These are phyloP conservation scores for Mucuna pruriens DNA, from an alignment of 306 rosid species.

Conservation along the genomic window DNA sequence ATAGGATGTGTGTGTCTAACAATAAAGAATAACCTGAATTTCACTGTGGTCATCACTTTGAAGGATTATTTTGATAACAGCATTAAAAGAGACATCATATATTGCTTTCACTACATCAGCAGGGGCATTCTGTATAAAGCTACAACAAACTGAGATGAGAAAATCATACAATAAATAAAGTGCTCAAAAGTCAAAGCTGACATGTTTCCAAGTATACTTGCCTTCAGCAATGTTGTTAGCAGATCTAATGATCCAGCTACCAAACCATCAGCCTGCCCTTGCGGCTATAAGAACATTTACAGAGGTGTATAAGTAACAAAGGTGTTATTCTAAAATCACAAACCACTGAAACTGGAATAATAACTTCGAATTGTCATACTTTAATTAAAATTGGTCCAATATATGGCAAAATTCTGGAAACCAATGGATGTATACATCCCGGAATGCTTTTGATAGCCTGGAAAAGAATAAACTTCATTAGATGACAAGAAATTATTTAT, in stretches of 20 bases:
- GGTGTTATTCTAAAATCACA: conserved; percentile 9
- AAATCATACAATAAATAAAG: conserved; percentile 30
- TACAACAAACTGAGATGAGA: conserved; percentile 49
- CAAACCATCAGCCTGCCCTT: conserved; percentile 85
- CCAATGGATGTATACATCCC: conserved; percentile 80
- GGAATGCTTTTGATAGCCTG: conserved; percentile 86
- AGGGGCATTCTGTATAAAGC: conserved; percentile 82
- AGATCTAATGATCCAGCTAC: conserved; percentile 93
- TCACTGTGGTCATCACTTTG: conserved; percentile 91
- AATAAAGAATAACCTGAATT: conserved; percentile 73
- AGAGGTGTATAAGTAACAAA: conserved; percentile 44
- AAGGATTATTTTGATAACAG: conserved; percentile 66
- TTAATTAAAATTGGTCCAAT: conserved; percentile 73
- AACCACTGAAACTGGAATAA: conserved; percentile 3
- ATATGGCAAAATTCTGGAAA: conserved; percentile 77
- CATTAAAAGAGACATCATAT: conserved; percentile 77
- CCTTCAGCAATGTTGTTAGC: conserved; percentile 88
- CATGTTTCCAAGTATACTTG: conserved; percentile 56
- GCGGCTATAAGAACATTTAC: conserved; percentile 61
- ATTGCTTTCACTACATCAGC: conserved; percentile 73
- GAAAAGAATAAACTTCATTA: conserved; percentile 25
- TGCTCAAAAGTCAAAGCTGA: conserved; percentile 30
- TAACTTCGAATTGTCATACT: conserved; percentile 53
- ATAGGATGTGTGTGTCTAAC: neutral
- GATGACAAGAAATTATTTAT: conserved; percentile 25